Conservation (phyloP, 495 filamentous ascomycete species). For the Penicillium longicatenatum region DNA sequence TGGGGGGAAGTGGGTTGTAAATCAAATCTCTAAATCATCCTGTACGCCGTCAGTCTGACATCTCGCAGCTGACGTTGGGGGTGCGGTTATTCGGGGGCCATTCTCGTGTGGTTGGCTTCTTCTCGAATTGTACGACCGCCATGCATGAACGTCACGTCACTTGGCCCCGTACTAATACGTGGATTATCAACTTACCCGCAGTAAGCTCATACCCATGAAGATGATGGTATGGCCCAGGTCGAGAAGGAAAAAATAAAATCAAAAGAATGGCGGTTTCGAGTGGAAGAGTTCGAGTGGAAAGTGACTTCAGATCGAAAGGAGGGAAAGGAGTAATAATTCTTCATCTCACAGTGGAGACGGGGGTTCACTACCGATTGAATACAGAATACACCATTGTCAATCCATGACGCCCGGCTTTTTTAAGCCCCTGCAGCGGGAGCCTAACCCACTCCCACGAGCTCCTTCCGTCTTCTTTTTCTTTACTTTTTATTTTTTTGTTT, state of each 20-base stretch:
- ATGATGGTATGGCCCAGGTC: not conserved
- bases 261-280: no score
- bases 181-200: slow-evolving; percentile 1
- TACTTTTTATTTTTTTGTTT: not conserved
- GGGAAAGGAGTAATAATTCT: slow-evolving; percentile 18
- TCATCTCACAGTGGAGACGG: slow-evolving; percentile 18
- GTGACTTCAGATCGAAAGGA: slow-evolving; percentile 8
- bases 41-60: slow-evolving; percentile 29
- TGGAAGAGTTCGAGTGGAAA: slow-evolving; percentile 1
- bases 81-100: slow-evolving; percentile 15
- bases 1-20: slow-evolving; percentile 23
- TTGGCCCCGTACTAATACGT: slow-evolving; percentile 7
- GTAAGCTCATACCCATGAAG: not conserved
- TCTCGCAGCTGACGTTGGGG: slow-evolving; percentile 17
- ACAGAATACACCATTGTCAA: not conserved
- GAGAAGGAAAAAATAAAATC: no score
- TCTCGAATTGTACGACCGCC: slow-evolving; percentile 7
- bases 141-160: slow-evolving; percentile 17
- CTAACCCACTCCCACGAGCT: slow-evolving; percentile 6
- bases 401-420: slow-evolving; percentile 2
- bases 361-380: slow-evolving; percentile 21
- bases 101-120: slow-evolving; percentile 5
- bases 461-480: not conserved
- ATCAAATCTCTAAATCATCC: slow-evolving; percentile 37
- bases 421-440: slow-evolving; percentile 10